These are phyloP conservation scores for Neurospora hispaniola DNA, from an alignment of 495 filamentous ascomycete genomes.

Conservation along the genomic window DNA sequence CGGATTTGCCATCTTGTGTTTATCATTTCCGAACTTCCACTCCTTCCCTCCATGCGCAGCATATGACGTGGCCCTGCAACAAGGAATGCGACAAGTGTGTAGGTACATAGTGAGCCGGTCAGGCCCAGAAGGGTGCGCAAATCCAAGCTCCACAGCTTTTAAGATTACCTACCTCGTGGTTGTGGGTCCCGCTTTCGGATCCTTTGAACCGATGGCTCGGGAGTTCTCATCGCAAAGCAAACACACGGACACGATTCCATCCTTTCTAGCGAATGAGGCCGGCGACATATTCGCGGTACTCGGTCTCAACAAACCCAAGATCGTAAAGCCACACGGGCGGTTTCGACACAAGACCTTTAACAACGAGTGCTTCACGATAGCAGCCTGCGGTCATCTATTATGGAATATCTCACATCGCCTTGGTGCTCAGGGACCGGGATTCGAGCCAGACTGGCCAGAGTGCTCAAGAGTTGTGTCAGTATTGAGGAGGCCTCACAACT, in stretches of 20 bases:
- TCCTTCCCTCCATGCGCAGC: neutral
- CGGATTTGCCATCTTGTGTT: neutral
- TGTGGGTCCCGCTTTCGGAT: neutral
- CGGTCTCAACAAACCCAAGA: neutral
- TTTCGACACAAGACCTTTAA: constrained; percentile 4
- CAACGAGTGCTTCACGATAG: neutral
- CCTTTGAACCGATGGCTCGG: neutral
- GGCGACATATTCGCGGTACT: neutral
- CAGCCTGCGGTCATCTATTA: neutral
- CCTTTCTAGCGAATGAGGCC: neutral
- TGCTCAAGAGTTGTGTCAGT: neutral
- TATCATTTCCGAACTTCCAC: neutral
- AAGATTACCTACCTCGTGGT: neutral
- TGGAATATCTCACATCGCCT: neutral
- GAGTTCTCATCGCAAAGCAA: neutral
- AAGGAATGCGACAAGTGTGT: neutral
- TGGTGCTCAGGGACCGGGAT: neutral
- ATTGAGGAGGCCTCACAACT: neutral
- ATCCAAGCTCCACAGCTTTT: neutral
- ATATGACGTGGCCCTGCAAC: neutral
- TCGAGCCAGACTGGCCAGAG: neutral
- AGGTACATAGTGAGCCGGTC: neutral
- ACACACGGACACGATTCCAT: neutral
- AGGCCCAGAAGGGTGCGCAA: neutral
- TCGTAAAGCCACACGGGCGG: constrained; percentile 7